Percentiles rank a stretch among this genome's conserved stretches.
Evolutionary conservation across 768 basidiomycete species (phyloP).

Genomic region (Amanita rubescens): DNA sequence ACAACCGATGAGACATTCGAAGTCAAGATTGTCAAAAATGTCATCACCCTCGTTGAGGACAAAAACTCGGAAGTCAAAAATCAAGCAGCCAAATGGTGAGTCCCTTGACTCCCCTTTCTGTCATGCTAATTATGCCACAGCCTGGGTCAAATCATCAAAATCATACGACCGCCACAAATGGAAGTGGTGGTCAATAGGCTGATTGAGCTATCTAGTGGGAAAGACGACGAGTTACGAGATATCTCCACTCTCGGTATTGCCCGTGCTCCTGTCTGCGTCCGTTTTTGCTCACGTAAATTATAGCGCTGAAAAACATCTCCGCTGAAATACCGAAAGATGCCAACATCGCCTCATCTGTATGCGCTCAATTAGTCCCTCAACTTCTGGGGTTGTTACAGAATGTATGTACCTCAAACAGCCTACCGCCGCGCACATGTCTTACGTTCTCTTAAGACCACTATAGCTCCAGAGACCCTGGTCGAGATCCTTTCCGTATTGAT

Average conservation of each 20-base stretch:
- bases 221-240: slow-evolving; percentile 91
- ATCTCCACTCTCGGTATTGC: slow-evolving; percentile 81
- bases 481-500: slow-evolving; percentile 83
- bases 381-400: slow-evolving; percentile 72
- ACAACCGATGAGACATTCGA: slow-evolving; percentile 82
- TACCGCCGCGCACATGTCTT: not conserved
- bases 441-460: slow-evolving; percentile 41
- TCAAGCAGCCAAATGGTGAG: slow-evolving; percentile 90
- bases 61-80: slow-evolving; percentile 98
- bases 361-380: slow-evolving; percentile 79
- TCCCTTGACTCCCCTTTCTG: not conserved
- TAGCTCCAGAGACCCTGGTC: slow-evolving; percentile 73
- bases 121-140: slow-evolving; percentile 31
- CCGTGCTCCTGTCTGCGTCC: not conserved
- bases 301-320: slow-evolving; percentile 93
- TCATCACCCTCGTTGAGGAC: slow-evolving; percentile 84
- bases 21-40: slow-evolving; percentile 75
- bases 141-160: slow-evolving; percentile 85
- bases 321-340: slow-evolving; percentile 81
- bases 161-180: slow-evolving; percentile 76
- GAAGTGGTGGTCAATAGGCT: slow-evolving; percentile 85
- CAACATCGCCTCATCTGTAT: slow-evolving; percentile 70
- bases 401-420: slow-evolving; percentile 41
- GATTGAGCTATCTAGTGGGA: slow-evolving; percentile 75
- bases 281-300: not conserved